A percentile compares a stretch with the other conserved stretches of the same genome.
These are phyloP conservation scores for Nevesoporus exiguus DNA, from an alignment of 768 basidiomycete species.

Conservation along the genomic window DNA sequence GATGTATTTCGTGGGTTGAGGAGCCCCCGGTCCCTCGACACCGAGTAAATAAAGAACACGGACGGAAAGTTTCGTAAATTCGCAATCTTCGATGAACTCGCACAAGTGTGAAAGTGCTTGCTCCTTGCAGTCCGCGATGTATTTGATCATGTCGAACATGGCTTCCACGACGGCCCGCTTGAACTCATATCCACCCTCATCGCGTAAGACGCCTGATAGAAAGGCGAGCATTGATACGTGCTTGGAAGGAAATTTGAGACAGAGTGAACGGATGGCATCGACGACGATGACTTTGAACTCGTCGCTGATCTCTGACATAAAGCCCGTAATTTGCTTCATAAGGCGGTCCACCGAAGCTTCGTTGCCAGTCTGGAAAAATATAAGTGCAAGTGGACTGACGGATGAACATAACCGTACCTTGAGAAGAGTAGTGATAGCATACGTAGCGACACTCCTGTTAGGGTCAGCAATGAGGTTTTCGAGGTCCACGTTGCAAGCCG, in stretches of 20 bases:
- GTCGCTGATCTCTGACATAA: conserved; percentile 99
- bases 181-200: conserved; percentile 99
- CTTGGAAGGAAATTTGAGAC: conserved; percentile 97
- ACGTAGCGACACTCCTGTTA: conserved; percentile 95
- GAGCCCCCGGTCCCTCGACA: conserved; percentile 91
- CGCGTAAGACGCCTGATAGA: conserved; percentile 92
- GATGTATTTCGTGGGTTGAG: conserved; percentile 98
- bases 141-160: conserved; percentile 99
- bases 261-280: conserved; percentile 95
- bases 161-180: conserved; percentile 99
- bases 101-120: conserved; percentile 96
- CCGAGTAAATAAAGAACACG: conserved; percentile 94
- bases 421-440: conserved; percentile 96
- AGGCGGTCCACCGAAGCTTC: conserved; percentile 98
- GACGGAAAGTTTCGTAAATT: conserved; percentile 98
- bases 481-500: conserved; percentile 92
- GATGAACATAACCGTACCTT: conserved; percentile 52
- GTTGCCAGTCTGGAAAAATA: conserved; percentile 79
- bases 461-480: conserved; percentile 94
- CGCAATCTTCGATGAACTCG: conserved; percentile 99
- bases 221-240: conserved; percentile 97
- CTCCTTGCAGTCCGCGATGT: conserved; percentile 92
- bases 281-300: conserved; percentile 99
- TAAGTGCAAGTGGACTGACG: neutral
- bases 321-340: conserved; percentile 98